Base-by-base conservation (phyloP, 2,329 filamentous ascomycete genomes). In the Calonectria henricotiae region DNA sequence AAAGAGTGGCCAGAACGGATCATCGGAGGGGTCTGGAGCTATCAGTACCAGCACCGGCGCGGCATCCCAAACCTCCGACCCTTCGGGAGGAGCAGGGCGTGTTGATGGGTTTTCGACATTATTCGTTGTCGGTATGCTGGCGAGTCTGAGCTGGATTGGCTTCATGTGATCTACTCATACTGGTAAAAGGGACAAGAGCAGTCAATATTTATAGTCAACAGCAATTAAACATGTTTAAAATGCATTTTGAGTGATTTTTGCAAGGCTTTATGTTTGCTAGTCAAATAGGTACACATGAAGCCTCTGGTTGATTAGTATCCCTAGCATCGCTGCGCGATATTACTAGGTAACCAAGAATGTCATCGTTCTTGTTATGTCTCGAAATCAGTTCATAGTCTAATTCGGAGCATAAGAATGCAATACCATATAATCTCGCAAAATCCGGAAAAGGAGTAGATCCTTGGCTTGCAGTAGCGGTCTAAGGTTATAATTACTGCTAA, bases 11-110 rank as follows among this genome's bases (percentile, higher is more conserved):
- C n/a, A 58, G 12, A 58, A 39, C 25, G 20, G 51, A 23, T 58
- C 51, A 1, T 25, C 51, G 17, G 2, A 12, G 9, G 12, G 20
- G n/a, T 55, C 46, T 7, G 51, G 32, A n/a, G 51, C 51, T 13
- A 39, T 32, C 51, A 5, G 51, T n/a, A 58, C 51, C n/a, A 58
- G 32, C 20, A 39, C 51, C 3, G 13, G 35, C 13, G 51, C 51
- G 7, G 20, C 51, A 39, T 58, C 51, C 51, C 51, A 58, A 39
- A 58, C 32, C 13, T 58, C 51, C 11, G 35, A 39, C 5, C 51
- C n/a, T 6, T 39, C 51, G 15, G 51, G 35, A 11, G 51, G 20
- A 9, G 51, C 51, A 39, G 51, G 32, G 23, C 51, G 13, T 7
- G 30, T 58, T 2, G n/a, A 39, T 39, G 51, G 32, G 25, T 11